Evolutionary conservation across 768 basidiomycete genomes (phyloP), one percentile per base, ranked within the genome.

Genomic region (Trametes maxima): DNA sequence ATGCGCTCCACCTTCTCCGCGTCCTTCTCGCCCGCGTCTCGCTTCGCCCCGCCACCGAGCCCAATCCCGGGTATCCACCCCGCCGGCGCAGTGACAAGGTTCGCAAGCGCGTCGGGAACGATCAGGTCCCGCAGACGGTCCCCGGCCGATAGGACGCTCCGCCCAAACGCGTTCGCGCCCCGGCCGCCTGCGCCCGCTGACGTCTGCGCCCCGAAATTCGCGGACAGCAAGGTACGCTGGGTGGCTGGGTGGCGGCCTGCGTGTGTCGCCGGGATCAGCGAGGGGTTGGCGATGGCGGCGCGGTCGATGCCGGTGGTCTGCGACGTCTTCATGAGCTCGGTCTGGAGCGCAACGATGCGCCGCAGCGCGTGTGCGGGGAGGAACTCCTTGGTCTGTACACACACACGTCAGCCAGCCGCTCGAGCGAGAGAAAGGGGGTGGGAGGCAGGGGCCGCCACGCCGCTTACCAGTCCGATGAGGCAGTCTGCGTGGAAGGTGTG

Each of bases 401-500:
- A 39, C 16, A 16, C 48, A 54, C n/a, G 50, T 60, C 56, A 65
- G 71, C 52, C 39, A 49, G 40, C 62, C 54, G 28, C 28, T 33
- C 28, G 28, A 33, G 4, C 28, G 28, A 33, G 28, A 8, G 28
- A 33, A 33, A 33, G 28, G 28, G 28, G 28, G 35, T 8, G 25
- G 28, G 51, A n/a, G 10, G 17, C 3, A 24, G 28, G 10, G 7
- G 51, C 36, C 14, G 17, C 40, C 13, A 13, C 28, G 10, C 17
- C 11, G 77, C 93, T 71, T 69, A 98, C 97, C 83, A 97, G 79
- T 25, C 89, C 86, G 72, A 99, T 95, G 55, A 98, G 79, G 77
- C 97, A 98, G 72, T 99, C 96, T 6, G 94, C 94, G 76, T 98
- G 97, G 84, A 98, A 98, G 16, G 87, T 85, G 73, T 99, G 97